phyloP scores from a whole-genome alignment of 345 rosid species.

The Rhodamnia argentea region DNA sequence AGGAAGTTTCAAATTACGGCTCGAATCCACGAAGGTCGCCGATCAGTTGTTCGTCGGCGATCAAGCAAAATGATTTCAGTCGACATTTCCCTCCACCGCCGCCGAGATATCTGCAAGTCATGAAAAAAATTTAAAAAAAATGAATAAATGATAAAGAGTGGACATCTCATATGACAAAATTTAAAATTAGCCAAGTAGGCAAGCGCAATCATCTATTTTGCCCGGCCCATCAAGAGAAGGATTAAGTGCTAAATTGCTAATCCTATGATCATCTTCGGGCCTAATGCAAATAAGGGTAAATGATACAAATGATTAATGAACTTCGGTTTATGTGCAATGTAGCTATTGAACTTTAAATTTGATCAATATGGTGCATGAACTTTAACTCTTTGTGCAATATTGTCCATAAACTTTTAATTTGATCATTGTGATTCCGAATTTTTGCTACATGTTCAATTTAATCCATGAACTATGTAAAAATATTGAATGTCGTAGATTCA shows the following conservation, averaged over 20 bases:
- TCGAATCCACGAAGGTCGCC: neutral
- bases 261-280: neutral
- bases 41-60: fast-evolving
- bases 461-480: too few species aligned
- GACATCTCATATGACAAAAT: neutral
- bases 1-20: neutral
- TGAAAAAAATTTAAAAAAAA: neutral
- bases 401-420: too few species aligned
- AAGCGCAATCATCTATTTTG: neutral
- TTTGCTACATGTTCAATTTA: too few species aligned
- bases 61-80: neutral
- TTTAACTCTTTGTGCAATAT: too few species aligned
- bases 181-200: neutral
- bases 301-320: too few species aligned
- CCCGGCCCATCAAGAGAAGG: neutral
- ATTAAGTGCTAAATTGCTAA: neutral
- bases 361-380: too few species aligned
- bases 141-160: neutral
- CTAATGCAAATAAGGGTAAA: neutral
- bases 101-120: neutral
- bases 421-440: too few species aligned
- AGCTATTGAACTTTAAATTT: too few species aligned
- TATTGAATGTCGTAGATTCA: too few species aligned
- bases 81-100: neutral
- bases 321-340: too few species aligned